A percentile compares a stretch with the other conserved stretches of the same genome.
Evolutionary conservation across 305 asterid species (phyloP).

Genomic region (Fraxinus xanthoxyloides): DNA sequence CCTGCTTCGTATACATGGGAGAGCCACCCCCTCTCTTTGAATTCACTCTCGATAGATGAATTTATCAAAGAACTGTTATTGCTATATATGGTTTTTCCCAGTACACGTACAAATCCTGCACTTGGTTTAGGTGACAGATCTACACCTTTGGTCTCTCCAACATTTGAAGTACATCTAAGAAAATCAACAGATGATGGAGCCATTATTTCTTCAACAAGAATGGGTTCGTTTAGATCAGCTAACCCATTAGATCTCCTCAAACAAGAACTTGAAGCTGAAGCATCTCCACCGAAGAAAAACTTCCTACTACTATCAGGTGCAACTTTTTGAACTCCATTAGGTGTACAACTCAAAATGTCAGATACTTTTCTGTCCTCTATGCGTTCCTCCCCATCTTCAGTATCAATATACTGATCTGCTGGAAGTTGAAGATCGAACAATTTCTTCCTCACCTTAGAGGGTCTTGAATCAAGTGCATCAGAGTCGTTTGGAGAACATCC

Average conservation of each 20-base stretch:
- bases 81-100: slow-evolving; percentile 31
- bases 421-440: slow-evolving; percentile 88
- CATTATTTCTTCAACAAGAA: slow-evolving; percentile 50
- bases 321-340: slow-evolving; percentile 22
- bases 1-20: slow-evolving; percentile 56
- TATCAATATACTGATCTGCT: slow-evolving; percentile 66
- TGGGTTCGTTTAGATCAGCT: slow-evolving; percentile 85
- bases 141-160: slow-evolving; percentile 39
- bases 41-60: slow-evolving; percentile 37
- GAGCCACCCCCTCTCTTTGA: slow-evolving; percentile 46
- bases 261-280: slow-evolving; percentile 40
- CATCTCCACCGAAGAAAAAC: slow-evolving; percentile 32
- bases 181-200: slow-evolving; percentile 47
- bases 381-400: slow-evolving; percentile 48
- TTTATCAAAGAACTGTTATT: slow-evolving; percentile 31
- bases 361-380: slow-evolving; percentile 29
- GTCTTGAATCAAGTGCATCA: slow-evolving; percentile 59
- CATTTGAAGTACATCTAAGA: slow-evolving; percentile 36
- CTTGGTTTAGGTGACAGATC: slow-evolving; percentile 36
- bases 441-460: slow-evolving; percentile 72
- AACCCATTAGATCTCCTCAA: slow-evolving; percentile 40
- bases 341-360: slow-evolving; percentile 29
- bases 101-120: slow-evolving; percentile 39
- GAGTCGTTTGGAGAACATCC: slow-evolving; percentile 46
- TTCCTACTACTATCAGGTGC: slow-evolving; percentile 21